Evolutionary conservation across 306 rosid genomes (phyloP).

Genomic region (Pachyrhizus erosus): DNA sequence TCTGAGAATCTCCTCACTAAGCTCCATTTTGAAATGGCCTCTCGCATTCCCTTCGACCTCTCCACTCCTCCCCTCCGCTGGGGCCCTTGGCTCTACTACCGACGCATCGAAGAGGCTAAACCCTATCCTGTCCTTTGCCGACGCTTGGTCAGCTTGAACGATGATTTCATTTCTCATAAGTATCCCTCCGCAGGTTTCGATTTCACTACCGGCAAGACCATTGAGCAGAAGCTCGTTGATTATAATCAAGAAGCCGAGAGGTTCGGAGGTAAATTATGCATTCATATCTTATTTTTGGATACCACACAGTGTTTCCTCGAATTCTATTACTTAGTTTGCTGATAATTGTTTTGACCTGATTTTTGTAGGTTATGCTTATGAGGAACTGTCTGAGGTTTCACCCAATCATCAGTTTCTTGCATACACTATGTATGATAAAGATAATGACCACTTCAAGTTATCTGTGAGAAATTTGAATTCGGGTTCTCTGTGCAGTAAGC

Average conservation of each 20-base stretch:
- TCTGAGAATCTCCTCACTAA: constrained; percentile 75
- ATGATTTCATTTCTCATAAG: constrained; percentile 75
- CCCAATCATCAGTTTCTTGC: constrained; percentile 90
- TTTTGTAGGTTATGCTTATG: constrained; percentile 85
- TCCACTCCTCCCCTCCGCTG: constrained; percentile 87
- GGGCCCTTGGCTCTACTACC: constrained; percentile 88
- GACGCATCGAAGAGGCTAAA: constrained; percentile 91
- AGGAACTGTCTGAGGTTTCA: constrained; percentile 87
- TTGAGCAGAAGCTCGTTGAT: constrained; percentile 92
- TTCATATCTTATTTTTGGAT: too few relatives aligned
- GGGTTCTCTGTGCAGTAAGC: constrained; percentile 88
- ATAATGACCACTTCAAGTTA: constrained; percentile 72
- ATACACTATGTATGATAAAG: constrained; percentile 93
- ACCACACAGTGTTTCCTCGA: too few relatives aligned
- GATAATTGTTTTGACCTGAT: not conserved
- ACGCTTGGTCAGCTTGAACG: constrained; percentile 80
- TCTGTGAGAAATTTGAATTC: constrained; percentile 93
- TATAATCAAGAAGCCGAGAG: constrained; percentile 87
- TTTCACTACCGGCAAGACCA: constrained; percentile 81
- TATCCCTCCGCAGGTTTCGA: constrained; percentile 90
- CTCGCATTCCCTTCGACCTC: constrained; percentile 77
- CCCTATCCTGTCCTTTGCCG: constrained; percentile 80
- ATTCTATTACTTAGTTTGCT: constrained; percentile 3
- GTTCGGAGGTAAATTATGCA: constrained; percentile 70
- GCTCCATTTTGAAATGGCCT: constrained; percentile 92